phyloP scores from a whole-genome alignment of 2,329 filamentous ascomycete genomes.

The Penicillium rolfsii region DNA sequence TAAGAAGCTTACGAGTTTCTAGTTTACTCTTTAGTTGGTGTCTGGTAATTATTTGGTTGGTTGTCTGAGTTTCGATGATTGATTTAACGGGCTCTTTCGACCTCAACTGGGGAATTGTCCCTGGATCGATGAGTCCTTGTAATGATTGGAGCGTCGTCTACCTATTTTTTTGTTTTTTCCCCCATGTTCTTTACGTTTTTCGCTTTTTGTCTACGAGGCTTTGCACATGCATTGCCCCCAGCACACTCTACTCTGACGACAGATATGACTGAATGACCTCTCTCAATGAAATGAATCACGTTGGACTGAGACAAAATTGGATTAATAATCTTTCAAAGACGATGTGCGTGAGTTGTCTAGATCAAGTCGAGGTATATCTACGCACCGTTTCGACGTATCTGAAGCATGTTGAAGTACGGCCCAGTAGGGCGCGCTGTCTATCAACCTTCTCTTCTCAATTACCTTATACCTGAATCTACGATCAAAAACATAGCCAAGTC shows the following conservation, averaged over 20 bases:
- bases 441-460: too few species aligned
- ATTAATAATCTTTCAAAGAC: neutral
- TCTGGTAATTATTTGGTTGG: neutral
- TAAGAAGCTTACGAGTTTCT: conserved; percentile 46
- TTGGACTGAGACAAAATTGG: neutral
- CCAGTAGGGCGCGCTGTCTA: too few species aligned
- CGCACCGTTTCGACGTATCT: too few species aligned
- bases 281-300: conserved; percentile 4
- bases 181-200: conserved; percentile 2
- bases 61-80: neutral
- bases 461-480: neutral
- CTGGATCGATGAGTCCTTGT: neutral
- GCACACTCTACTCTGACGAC: conserved; percentile 14
- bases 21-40: conserved; percentile 3
- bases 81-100: neutral
- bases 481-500: neutral
- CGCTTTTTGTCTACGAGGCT: neutral
- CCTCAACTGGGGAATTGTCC: neutral
- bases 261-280: conserved; percentile 15
- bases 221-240: neutral
- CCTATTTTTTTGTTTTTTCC: neutral
- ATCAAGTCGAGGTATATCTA: too few species aligned
- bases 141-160: neutral
- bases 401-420: too few species aligned
- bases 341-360: neutral